Conservation (phyloP, 345 rosid genomes). For the Sonneratia alba region DNA sequence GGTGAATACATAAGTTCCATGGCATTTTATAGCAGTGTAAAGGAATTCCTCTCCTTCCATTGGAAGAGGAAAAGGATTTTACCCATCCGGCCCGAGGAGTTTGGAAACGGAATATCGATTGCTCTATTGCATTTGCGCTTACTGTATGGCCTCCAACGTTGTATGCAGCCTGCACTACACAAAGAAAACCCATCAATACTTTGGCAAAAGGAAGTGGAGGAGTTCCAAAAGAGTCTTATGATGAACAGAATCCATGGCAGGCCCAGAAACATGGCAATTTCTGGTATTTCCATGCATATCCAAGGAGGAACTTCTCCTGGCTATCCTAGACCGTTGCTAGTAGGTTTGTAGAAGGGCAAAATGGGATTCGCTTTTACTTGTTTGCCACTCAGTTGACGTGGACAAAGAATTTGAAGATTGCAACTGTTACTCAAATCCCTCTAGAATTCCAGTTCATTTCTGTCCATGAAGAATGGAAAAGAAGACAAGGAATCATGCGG, state of each 20-base stretch:
- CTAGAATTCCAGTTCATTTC: too few species aligned
- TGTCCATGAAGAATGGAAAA: background rate
- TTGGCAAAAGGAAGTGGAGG: background rate
- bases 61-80: slow-evolving; percentile 13
- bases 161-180: slow-evolving; percentile 80
- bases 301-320: background rate
- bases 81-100: slow-evolving; percentile 73
- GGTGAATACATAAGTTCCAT: background rate
- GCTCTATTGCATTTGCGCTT: slow-evolving; percentile 80
- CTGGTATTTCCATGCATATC: background rate
- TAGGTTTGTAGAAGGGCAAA: background rate
- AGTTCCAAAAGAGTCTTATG: background rate
- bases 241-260: background rate
- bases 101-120: slow-evolving; percentile 61
- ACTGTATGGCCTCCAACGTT: slow-evolving; percentile 72
- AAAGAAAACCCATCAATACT: slow-evolving; percentile 24
- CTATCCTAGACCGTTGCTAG: background rate
- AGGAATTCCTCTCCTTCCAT: background rate
- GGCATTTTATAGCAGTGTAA: too few species aligned
- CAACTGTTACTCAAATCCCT: too few species aligned
- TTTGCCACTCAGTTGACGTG: too few species aligned
- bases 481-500: background rate
- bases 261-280: background rate
- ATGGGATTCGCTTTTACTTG: background rate
- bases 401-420: too few species aligned